These are phyloP conservation scores for Sinapis alba DNA, from an alignment of 441 rosid genomes.

Conservation along the genomic window DNA sequence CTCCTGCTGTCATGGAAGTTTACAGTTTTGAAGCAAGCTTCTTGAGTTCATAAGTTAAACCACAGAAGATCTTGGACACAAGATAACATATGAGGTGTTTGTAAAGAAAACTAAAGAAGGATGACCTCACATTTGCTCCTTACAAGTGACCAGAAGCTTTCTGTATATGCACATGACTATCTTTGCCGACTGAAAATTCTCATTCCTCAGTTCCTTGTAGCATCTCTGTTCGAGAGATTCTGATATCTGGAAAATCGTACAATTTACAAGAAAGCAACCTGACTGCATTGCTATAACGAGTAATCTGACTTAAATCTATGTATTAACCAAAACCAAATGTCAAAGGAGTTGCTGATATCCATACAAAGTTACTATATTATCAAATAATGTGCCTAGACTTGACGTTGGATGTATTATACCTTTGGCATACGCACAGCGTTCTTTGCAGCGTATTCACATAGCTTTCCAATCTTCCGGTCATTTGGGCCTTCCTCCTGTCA, in stretches of 20 bases:
- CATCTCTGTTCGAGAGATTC: conserved; percentile 88
- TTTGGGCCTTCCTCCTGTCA: conserved; percentile 89
- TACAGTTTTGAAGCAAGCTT: background rate
- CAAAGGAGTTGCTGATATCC: background rate
- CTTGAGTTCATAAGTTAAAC: conserved; percentile 15
- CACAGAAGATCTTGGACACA: conserved; percentile 34
- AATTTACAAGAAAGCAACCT: conserved; percentile 47
- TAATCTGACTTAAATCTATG: conserved; percentile 1
- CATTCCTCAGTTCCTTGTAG: conserved; percentile 93
- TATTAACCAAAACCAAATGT: background rate
- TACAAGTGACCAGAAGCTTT: conserved; percentile 78
- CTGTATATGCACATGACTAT: conserved; percentile 87
- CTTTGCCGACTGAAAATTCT: conserved; percentile 78
- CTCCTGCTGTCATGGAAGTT: conserved; percentile 3
- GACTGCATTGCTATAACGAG: background rate
- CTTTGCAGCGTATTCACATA: conserved; percentile 91
- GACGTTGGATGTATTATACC: conserved; percentile 49
- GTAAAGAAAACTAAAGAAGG: conserved; percentile 31
- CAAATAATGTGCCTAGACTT: background rate
- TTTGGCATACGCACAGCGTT: conserved; percentile 93
- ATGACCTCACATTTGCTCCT: conserved; percentile 89
- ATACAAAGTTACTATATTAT: background rate
- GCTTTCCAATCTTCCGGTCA: conserved; percentile 86
- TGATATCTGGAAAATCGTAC: conserved; percentile 59
- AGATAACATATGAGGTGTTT: conserved; percentile 22